Conservation (phyloP, 1,139 yeast genomes). For the Cylindricascospora bacillispora region DNA sequence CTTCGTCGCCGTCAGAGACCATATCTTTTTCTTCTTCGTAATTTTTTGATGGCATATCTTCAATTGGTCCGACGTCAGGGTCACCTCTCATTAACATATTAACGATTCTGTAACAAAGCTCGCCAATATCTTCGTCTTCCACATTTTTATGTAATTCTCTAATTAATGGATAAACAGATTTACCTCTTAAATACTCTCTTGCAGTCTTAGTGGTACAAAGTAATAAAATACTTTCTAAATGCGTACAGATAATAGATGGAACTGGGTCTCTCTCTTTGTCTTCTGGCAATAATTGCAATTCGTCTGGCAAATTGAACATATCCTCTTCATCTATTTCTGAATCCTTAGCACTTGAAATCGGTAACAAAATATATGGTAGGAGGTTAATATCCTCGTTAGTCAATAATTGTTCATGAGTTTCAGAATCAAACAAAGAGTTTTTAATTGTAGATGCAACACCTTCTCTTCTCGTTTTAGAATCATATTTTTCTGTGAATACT, state of each 20-base stretch:
- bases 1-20: constrained; percentile 16
- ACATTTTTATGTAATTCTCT: constrained; percentile 71
- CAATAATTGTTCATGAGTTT: constrained; percentile 48
- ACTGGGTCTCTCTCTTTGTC: constrained; percentile 72
- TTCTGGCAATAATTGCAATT: constrained; percentile 64
- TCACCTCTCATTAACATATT: constrained; percentile 91
- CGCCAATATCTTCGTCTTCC: constrained; percentile 52
- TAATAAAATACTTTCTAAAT: constrained; percentile 63
- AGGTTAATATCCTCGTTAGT: constrained; percentile 54
- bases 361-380: constrained; percentile 69
- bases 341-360: constrained; percentile 71
- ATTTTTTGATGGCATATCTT: constrained; percentile 36
- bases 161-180: constrained; percentile 70
- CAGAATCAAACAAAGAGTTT: constrained; percentile 73
- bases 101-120: constrained; percentile 61
- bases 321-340: constrained; percentile 66
- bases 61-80: constrained; percentile 40
- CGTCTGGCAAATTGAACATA: constrained; percentile 78
- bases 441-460: constrained; percentile 92
- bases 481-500: constrained; percentile 74
- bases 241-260: constrained; percentile 50
- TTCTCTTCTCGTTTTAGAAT: constrained; percentile 68
- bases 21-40: constrained; percentile 28
- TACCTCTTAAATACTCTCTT: constrained; percentile 64
- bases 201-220: constrained; percentile 62